Percentiles rank a stretch among this genome's conserved stretches.
Conservation (phyloP, 129 eudicot genomes). For the Artemisia argyi region DNA sequence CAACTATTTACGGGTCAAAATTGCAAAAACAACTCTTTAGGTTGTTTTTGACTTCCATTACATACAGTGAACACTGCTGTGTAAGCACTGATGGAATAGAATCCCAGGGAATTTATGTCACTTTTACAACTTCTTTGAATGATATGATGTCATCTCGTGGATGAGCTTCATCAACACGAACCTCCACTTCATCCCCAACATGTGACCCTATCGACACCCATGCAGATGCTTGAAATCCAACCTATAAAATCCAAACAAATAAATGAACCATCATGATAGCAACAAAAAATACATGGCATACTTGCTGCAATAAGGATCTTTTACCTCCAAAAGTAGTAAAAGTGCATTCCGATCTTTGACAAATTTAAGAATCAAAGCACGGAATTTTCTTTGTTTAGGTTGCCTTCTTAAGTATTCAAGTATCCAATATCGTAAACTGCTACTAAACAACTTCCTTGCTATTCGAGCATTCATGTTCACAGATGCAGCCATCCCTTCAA, state of each 20-base stretch:
- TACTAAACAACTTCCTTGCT: conserved; percentile 59
- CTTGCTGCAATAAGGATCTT: neutral
- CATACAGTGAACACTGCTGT: neutral
- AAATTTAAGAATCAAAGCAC: conserved; percentile 80
- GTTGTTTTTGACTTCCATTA: conserved; percentile 21
- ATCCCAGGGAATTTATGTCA: conserved; percentile 24
- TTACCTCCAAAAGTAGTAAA: conserved; percentile 78
- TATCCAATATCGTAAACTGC: conserved; percentile 88
- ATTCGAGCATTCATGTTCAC: conserved; percentile 66
- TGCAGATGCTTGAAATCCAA: conserved; percentile 77
- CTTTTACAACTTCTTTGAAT: conserved; percentile 55
- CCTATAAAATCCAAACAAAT: conserved; percentile 39
- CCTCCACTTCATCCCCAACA: conserved; percentile 79
- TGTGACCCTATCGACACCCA: conserved; percentile 73
- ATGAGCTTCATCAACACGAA: conserved; percentile 73
- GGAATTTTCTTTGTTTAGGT: conserved; percentile 70
- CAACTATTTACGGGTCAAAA: conserved; percentile 29
- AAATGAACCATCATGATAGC: neutral
- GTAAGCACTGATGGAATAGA: conserved; percentile 8
- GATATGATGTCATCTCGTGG: conserved; percentile 79
- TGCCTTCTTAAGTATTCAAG: conserved; percentile 83
- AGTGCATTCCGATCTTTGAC: conserved; percentile 83
- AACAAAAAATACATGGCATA: neutral
- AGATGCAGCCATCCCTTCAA: conserved; percentile 77
- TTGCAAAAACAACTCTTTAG: conserved; percentile 16